Base-by-base conservation (phyloP, 805 yeast genomes). In the Saccharomycopsis oosterbeekiorum region DNA sequence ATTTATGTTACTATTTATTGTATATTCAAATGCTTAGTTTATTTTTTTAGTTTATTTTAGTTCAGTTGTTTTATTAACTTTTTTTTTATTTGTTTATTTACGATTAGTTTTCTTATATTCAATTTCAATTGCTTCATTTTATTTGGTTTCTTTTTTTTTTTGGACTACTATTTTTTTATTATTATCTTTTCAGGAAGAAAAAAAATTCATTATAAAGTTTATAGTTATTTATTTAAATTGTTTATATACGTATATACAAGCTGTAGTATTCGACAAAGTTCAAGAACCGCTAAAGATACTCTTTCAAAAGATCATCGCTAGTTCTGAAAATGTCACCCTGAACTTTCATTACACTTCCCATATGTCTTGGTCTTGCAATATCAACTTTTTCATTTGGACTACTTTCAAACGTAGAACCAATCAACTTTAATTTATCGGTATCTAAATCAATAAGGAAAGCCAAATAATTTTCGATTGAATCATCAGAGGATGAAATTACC, bases 351-450 rank as follows among this genome's bases (percentile, higher is more conserved):
- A 70, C 51, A 4, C 62, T 71, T 1, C 70, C 70, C 55, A 68
- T 64, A 58, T 70, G 65, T 64, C 61, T 62, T 5, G 65, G 58
- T 59, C 69, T 70, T 50, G 68, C 69, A 57, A 70, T 65, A 53
- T 69, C 71, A 60, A 70, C 72, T 65, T 71, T 72, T 61, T 77
- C 81, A 21, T 66, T 68, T 14, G 80, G 78, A 64, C 74, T 70
- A 64, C 80, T 77, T 70, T 88, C 89, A 72, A 89, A 85, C 55
- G 84, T 77, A 50, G 88, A 78, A 53, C 89, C 89, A 62, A 88
- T 82, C 66, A 89, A 71, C 34, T 80, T 75, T 62, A 84, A 75
- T 61, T 81, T 76, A 68, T 85, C 75, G 60, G 84, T 73, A 60
- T 80, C 77, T 34, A 89, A 82, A 69, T 86, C 85, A 66, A 88